Evolutionary conservation across 768 basidiomycete genomes (phyloP).

Genomic region (Tricholoma matsutake): DNA sequence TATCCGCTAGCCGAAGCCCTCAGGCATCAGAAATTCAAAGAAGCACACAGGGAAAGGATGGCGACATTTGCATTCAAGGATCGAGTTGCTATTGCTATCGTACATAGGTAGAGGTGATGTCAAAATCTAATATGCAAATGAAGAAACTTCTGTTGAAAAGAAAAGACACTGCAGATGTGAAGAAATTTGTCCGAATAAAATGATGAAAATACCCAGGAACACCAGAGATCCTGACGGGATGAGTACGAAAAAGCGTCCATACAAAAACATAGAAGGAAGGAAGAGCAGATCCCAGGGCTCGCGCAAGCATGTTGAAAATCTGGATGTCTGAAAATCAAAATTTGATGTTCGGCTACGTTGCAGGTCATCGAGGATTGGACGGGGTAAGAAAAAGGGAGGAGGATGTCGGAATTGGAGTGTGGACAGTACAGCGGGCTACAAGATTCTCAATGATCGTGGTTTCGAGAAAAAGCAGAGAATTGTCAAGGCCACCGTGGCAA

Average conservation of each 20-base stretch:
- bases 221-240: neutral
- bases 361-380: neutral
- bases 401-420: neutral
- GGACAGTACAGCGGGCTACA: slow-evolving; percentile 12
- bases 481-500: slow-evolving; percentile 35
- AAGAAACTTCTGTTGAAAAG: neutral
- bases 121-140: neutral
- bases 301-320: too few species aligned
- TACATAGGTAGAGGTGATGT: neutral
- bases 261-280: neutral
- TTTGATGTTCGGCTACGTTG: too few species aligned
- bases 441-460: slow-evolving; percentile 33
- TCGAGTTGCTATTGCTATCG: neutral
- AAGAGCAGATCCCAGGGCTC: neutral
- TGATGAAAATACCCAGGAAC: neutral
- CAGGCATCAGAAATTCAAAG: too few species aligned
- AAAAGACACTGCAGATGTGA: neutral
- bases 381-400: neutral
- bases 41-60: too few species aligned
- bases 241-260: neutral
- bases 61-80: neutral
- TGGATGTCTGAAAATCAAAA: too few species aligned
- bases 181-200: neutral
- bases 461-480: slow-evolving; percentile 40
- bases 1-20: too few species aligned